Percentiles rank a stretch among this genome's conserved stretches.
Evolutionary conservation across 2,329 filamentous ascomycete species (phyloP).

Genomic region (Sclerotinia sclerotiorum): DNA sequence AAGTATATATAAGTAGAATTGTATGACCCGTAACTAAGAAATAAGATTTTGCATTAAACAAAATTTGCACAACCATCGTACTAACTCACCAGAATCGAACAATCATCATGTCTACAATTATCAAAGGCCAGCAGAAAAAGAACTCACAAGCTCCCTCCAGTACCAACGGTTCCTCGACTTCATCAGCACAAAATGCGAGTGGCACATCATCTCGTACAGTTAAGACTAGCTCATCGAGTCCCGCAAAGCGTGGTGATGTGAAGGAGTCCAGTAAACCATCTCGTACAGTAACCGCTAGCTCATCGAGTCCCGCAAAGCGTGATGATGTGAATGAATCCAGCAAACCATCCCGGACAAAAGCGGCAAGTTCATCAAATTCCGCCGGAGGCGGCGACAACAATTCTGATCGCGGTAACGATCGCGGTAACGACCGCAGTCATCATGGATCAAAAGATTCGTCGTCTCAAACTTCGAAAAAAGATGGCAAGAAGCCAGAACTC

Average conservation of each 20-base stretch:
- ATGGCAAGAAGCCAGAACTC: not conserved
- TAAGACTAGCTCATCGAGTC: not conserved
- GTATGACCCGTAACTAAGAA: not conserved
- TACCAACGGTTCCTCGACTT: not conserved
- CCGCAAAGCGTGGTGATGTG: not conserved
- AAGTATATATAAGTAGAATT: not conserved
- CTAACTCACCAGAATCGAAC: not conserved
- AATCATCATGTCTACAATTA: not conserved
- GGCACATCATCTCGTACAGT: not conserved
- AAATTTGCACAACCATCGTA: not conserved
- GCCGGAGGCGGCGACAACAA: not conserved
- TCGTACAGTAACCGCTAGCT: no score
- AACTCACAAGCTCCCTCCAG: not conserved
- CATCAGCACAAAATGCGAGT: not conserved
- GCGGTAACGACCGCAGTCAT: not conserved
- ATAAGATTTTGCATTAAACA: not conserved
- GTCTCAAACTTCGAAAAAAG: not conserved
- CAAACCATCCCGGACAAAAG: no score
- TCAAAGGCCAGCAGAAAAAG: not conserved
- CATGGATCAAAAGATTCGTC: not conserved
- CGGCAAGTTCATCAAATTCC: not conserved
- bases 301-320: not conserved
- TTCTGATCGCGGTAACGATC: not conserved
- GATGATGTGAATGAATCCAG: not conserved
- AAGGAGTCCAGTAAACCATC: no score